Base-by-base conservation (phyloP, 1,139 yeast species). In the Taphrina deformans region DNA sequence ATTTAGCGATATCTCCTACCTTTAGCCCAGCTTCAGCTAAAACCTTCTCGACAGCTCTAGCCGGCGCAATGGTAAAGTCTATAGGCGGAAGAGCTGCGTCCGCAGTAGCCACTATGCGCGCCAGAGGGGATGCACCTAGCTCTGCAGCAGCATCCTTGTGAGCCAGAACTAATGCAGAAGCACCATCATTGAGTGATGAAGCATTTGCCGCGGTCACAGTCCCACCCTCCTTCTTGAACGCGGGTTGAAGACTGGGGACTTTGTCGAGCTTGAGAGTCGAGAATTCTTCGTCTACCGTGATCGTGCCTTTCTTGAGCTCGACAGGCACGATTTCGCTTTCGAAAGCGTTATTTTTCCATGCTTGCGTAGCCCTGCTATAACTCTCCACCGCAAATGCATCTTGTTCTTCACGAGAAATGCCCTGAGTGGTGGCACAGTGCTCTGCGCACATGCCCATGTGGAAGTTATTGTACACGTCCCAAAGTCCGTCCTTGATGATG, bases 371-470 rank as follows among this genome's bases (percentile, higher is more conserved):
- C 77, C 88, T 89, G 71, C 81, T 80, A 79, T 90, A 91, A n/a
- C 97, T 88, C 63, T 77, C 77, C 53, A 96, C 89, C 63, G 97
- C 96, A 78, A 87, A 93, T 65, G 79, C 87, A 76, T 92, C 99
- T 78, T 92, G 98, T 69, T 79, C 83, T 66, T 78, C 77, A 76
- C 98, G 86, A 27, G 87, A 74, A 69, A 93, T 79, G 68, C 75
- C 74, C 78, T 82, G 89, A 74, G 83, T 83, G 66, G 80, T 80
- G 65, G 98, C 98, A 80, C 97, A 90, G 77, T 90, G 91, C 79
- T 93, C 99, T 71, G 96, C 98, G 70, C 95, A 91, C 68, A 88
- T 87, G 75, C 99, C 99, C 99, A 93, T 93, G 70, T 96, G 89
- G 71, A 81, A 79, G 71, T 85, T 84, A 72, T 86, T 88, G 79